Evolutionary conservation across 1,284 basidiomycete species (phyloP).

Genomic region (Fomitopsis betulina): DNA sequence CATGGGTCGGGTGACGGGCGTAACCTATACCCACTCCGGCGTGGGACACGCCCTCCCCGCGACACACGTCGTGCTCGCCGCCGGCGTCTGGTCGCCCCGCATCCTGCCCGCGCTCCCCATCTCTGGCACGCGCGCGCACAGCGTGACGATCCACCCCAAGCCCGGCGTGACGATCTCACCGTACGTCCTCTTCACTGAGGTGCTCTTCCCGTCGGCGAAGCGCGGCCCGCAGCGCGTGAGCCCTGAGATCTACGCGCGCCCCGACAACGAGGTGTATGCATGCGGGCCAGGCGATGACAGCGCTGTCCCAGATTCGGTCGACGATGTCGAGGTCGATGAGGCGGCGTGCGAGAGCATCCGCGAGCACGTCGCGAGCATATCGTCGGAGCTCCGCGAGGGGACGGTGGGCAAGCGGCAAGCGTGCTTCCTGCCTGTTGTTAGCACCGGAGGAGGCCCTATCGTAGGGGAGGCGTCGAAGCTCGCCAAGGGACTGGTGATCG

Average conservation of each 20-base stretch:
- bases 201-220: conserved; percentile 29
- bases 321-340: conserved; percentile 53
- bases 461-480: conserved; percentile 47
- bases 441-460: conserved; percentile 49
- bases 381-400: conserved; percentile 46
- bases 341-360: conserved; percentile 50
- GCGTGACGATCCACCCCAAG: conserved; percentile 50
- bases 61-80: conserved; percentile 69
- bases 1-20: conserved; percentile 43
- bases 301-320: conserved; percentile 53
- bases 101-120: conserved; percentile 52
- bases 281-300: conserved; percentile 65
- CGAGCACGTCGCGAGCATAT: conserved; percentile 54
- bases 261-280: conserved; percentile 63
- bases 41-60: conserved; percentile 37
- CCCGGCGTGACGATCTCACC: conserved; percentile 45
- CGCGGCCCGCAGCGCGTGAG: conserved; percentile 26
- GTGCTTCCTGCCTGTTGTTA: conserved; percentile 61
- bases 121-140: conserved; percentile 59
- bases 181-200: conserved; percentile 66
- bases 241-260: conserved; percentile 71
- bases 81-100: conserved; percentile 83
- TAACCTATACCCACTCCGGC: conserved; percentile 42
- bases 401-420: conserved; percentile 54
- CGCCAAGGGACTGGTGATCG: conserved; percentile 53